Percentiles rank a stretch among this genome's conserved stretches.
Conservation (phyloP, 768 basidiomycete genomes). For the Russula olivacea region DNA sequence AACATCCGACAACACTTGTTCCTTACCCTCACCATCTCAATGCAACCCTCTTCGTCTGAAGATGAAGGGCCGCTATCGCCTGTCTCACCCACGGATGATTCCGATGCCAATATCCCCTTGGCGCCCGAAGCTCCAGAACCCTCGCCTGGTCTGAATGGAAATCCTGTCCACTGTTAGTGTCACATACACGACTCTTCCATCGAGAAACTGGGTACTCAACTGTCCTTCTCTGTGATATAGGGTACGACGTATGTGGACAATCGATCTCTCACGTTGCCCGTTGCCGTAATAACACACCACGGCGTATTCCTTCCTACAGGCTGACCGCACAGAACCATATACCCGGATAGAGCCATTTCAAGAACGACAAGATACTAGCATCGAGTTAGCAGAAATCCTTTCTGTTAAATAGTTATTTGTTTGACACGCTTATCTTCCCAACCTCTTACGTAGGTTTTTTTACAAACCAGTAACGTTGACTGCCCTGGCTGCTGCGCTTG, state of each 20-base stretch:
- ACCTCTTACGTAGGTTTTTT: slow-evolving; percentile 56
- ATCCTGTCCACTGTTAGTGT: slow-evolving; percentile 74
- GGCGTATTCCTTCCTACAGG: slow-evolving; percentile 39
- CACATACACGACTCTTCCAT: slow-evolving; percentile 20
- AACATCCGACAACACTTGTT: slow-evolving; percentile 5
- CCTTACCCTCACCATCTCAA: slow-evolving; percentile 5
- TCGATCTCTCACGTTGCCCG: background rate
- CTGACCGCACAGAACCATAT: slow-evolving; percentile 77
- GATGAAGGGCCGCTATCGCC: slow-evolving; percentile 36
- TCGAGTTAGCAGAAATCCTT: slow-evolving; percentile 52
- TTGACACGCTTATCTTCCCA: slow-evolving; percentile 9
- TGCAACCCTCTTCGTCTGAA: slow-evolving; percentile 23
- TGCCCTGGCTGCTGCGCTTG: slow-evolving; percentile 58
- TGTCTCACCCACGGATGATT: slow-evolving; percentile 52
- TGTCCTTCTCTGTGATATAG: slow-evolving; percentile 34
- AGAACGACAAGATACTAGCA: slow-evolving; percentile 73
- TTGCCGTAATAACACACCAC: slow-evolving; percentile 14
- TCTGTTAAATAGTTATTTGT: slow-evolving; percentile 1
- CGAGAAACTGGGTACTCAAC: slow-evolving; percentile 11
- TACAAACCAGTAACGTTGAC: slow-evolving; percentile 80
- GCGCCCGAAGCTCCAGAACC: slow-evolving; percentile 48
- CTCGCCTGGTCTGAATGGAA: slow-evolving; percentile 65
- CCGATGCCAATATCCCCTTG: slow-evolving; percentile 45
- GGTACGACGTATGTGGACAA: slow-evolving; percentile 71
- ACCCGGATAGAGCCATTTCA: slow-evolving; percentile 81